phyloP scores from a whole-genome alignment of 345 rosid species.

The Eucalyptus lansdowneana region DNA sequence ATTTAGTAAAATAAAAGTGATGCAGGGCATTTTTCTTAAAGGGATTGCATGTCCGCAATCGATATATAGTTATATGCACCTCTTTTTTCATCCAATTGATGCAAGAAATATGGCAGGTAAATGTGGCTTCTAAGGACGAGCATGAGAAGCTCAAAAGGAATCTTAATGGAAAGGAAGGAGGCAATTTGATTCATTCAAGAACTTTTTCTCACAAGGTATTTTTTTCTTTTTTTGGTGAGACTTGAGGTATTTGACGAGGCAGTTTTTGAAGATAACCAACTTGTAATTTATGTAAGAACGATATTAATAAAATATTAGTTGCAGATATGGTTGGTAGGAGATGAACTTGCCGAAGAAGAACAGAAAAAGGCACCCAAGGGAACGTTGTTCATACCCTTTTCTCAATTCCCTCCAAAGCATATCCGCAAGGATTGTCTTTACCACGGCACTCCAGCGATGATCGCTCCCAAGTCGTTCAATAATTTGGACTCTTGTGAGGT shows the following conservation, averaged over 20 bases:
- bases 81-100: not conserved
- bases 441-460: constrained; percentile 42
- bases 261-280: not conserved
- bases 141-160: constrained; percentile 17
- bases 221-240: not conserved
- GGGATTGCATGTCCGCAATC: not conserved
- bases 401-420: constrained; percentile 39
- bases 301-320: not conserved
- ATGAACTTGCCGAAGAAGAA: constrained; percentile 28
- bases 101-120: constrained; percentile 6
- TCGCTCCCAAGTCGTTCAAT: constrained; percentile 27
- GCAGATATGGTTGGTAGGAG: constrained; percentile 65
- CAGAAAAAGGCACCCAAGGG: constrained; percentile 36
- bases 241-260: not conserved
- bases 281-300: not conserved
- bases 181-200: constrained; percentile 7
- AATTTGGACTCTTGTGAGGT: constrained; percentile 68
- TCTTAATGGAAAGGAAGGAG: not conserved
- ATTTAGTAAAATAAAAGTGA: not conserved
- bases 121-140: constrained; percentile 1
- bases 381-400: constrained; percentile 33
- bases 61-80: not conserved
- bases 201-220: constrained; percentile 3
- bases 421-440: constrained; percentile 45
- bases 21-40: not conserved